Base-by-base conservation (phyloP, 345 rosid genomes). In the Brassica nigra region DNA sequence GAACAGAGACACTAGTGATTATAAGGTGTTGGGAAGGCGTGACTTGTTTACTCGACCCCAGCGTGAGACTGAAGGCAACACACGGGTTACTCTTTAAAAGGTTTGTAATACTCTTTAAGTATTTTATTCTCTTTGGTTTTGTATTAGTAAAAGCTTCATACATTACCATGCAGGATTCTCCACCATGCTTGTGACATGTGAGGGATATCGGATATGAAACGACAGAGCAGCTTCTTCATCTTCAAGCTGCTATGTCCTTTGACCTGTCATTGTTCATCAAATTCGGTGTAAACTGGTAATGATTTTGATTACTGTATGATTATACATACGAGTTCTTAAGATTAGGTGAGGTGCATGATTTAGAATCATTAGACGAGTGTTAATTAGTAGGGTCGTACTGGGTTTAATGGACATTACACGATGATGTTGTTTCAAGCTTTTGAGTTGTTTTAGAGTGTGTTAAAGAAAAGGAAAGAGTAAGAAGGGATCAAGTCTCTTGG, bases 1-100 rank as follows among this genome's bases (percentile, higher is more conserved):
- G 47, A 74, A 74, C 31, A 69, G 29, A 64, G 67, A 87, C 93
- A 83, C 77, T 86, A 84, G 88, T 87, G 81, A 87, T 87, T 77
- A 91, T 88, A 84, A 77, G 83, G 61, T 87, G 86, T 79, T 89
- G 91, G 87, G 80, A 59, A 76, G 77, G 81, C 71, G 91, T 89
- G 84, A 83, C 79, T 84, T 83, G 86, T 85, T 73, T 70, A 29
- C 33, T 73, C 83, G 89, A 86, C 89, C 88, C 84, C 80, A 84
- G 74, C 70, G 84, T 86, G 82, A 88, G 88, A 64, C 2, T 75
- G 67, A 75, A 86, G 87, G 87, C 72, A 75, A 42, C 72, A 70
- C 80, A 79, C 78, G 75, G 66, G 71, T 74, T 66, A 75, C 66
- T 62, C 69, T 74, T 57, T 62, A 79, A 79, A 79, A 62, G 23